Evolutionary conservation across 495 filamentous ascomycete species (phyloP).

Genomic region (Aspergillus haitiensis): DNA sequence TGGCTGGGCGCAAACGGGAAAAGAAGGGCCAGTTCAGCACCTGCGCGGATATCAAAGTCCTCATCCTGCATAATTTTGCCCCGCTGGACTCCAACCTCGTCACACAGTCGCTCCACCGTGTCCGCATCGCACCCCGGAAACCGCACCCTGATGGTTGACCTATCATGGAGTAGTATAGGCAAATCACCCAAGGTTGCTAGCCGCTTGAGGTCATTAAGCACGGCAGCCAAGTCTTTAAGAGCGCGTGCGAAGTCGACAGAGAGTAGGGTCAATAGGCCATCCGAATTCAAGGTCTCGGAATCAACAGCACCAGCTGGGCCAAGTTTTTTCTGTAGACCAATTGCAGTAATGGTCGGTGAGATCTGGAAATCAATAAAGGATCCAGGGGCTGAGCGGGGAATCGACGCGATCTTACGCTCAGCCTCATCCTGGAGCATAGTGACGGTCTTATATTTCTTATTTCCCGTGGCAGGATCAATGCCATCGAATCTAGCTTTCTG

Average conservation of each 20-base stretch:
- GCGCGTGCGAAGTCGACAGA: conserved; percentile 87
- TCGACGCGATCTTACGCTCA: conserved; percentile 55
- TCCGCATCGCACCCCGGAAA: conserved; percentile 89
- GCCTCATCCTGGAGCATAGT: conserved; percentile 68
- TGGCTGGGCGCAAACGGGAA: conserved; percentile 81
- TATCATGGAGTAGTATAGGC: conserved; percentile 67
- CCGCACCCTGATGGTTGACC: conserved; percentile 69
- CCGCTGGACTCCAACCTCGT: conserved; percentile 77
- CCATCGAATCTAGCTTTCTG: conserved; percentile 85
- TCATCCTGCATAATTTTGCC: conserved; percentile 79
- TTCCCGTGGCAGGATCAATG: conserved; percentile 60
- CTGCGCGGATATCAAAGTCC: conserved; percentile 62
- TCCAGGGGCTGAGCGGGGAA: conserved; percentile 62
- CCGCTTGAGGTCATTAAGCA: conserved; percentile 78
- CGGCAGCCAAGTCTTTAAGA: conserved; percentile 74
- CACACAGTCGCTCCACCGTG: conserved; percentile 79
- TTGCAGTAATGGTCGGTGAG: conserved; percentile 82
- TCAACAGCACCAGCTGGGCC: conserved; percentile 32
- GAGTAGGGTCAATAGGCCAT: conserved; percentile 78
- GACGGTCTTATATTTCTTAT: conserved; percentile 74
- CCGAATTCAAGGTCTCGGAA: conserved; percentile 62
- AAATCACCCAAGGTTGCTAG: conserved; percentile 77
- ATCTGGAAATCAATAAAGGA: conserved; percentile 82
- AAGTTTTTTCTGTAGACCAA: conserved; percentile 51
- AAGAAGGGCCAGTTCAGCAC: conserved; percentile 68